These are phyloP conservation scores for Penicillium silybi DNA, from an alignment of 495 filamentous ascomycete species.

Conservation along the genomic window DNA sequence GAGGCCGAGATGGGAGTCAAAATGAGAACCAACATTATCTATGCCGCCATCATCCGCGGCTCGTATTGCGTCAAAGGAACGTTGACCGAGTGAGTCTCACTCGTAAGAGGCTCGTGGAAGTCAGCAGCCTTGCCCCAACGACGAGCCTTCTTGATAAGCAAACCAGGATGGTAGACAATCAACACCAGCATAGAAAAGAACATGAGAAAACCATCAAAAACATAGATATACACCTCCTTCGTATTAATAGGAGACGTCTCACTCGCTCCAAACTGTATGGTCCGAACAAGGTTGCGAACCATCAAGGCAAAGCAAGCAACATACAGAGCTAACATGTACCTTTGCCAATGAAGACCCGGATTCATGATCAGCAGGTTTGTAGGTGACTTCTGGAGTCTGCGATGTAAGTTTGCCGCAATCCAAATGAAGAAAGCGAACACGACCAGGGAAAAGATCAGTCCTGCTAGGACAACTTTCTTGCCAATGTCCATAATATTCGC, in stretches of 20 bases:
- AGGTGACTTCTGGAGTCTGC: constrained; percentile 3
- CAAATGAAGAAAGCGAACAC: constrained; percentile 29
- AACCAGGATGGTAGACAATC: constrained; percentile 31
- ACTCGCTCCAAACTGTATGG: constrained; percentile 36
- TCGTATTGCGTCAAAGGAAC: constrained; percentile 18
- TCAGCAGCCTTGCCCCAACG: constrained; percentile 7
- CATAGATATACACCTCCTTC: constrained; percentile 37
- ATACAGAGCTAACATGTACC: constrained; percentile 40
- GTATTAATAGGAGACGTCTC: constrained; percentile 19
- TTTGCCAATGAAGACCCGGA: constrained; percentile 18
- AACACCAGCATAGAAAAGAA: constrained; percentile 21
- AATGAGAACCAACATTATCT: neutral
- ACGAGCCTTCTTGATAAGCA: constrained; percentile 25
- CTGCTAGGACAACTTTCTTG: constrained; percentile 28
- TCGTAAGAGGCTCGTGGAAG: constrained; percentile 1
- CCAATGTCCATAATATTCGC: constrained; percentile 27
- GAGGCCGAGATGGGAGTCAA: neutral
- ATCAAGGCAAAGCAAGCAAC: constrained; percentile 34
- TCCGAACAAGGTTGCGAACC: constrained; percentile 38
- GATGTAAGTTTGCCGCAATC: constrained; percentile 26
- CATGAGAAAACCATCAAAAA: constrained; percentile 38
- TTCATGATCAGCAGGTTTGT: constrained; percentile 11
- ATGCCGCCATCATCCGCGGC: neutral
- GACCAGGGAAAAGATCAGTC: constrained; percentile 31
- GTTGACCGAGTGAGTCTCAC: constrained; percentile 4